Evolutionary conservation across 352 stramenopile species (phyloP), one percentile per base, ranked within the genome.

Genomic region (Phytopythium cucurbitacearum): DNA sequence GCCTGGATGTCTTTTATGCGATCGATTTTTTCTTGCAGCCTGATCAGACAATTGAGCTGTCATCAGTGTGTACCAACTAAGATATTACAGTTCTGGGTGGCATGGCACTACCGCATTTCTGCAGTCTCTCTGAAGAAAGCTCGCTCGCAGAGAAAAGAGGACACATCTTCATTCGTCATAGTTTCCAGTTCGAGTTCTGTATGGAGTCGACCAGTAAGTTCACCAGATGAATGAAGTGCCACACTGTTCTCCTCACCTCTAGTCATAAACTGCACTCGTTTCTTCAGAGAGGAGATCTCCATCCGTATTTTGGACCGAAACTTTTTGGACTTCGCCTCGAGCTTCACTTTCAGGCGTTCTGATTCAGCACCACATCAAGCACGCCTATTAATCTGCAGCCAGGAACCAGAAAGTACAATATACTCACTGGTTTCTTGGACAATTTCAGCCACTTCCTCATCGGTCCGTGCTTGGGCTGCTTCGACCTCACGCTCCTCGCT

Each of bases 261-360:
- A 8, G 51, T 61, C 32, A 80, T 55, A 33, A 75, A 77, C 8
- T 51, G 43, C 16, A 79, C 72, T 7, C 66, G 56, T 39, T 62
- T 59, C 21, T 67, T 76, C 10, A 84, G 50, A 1, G 71, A 81
- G 39, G 49, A 57, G 35, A 76, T 73, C 49, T 84, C 68, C 40
- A 78, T 75, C 38, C 72, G 78, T 7, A 60, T 65, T 49, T 80
- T 77, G 13, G 66, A 44, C 3, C 68, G 65, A 56, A 70, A 68
- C 33, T 71, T 81, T 40, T 65, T 80, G 37, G 66, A 60, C 47
- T 84, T 80, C 4, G 53, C 49, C 37, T 80, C 78, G 16, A 84
- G 46, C 40, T 80, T 79, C 13, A 47, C 37, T 45, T 70, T 56
- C 8, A 71, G 48, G 16, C 68, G 67, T 51, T 56, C 73, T 84